Evolutionary conservation across 495 filamentous ascomycete genomes (phyloP).

Genomic region (Neurospora sp.): DNA sequence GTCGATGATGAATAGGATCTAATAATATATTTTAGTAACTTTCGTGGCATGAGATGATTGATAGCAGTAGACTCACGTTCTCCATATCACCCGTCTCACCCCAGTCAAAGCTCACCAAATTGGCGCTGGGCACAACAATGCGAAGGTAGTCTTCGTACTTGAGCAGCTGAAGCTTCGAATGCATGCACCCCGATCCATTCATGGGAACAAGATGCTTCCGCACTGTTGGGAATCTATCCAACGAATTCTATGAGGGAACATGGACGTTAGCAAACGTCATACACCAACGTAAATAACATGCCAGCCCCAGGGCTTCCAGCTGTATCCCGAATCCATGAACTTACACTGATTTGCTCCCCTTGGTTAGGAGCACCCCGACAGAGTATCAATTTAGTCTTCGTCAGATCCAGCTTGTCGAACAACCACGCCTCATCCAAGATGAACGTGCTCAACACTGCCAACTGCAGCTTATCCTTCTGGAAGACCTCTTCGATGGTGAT

Average conservation of each 20-base stretch:
- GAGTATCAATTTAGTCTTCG: slow-evolving; percentile 31
- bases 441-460: slow-evolving; percentile 79
- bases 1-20: slow-evolving; percentile 77
- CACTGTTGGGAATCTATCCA: background rate
- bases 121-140: slow-evolving; percentile 71
- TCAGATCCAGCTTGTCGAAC: slow-evolving; percentile 30
- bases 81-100: slow-evolving; percentile 74
- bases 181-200: slow-evolving; percentile 52
- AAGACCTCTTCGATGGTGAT: slow-evolving; percentile 89
- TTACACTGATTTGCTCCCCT: background rate
- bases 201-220: slow-evolving; percentile 28
- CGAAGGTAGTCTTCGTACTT: slow-evolving; percentile 60
- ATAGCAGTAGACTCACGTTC: slow-evolving; percentile 40
- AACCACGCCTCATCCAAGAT: slow-evolving; percentile 61
- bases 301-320: background rate
- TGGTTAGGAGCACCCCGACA: background rate
- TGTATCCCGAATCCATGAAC: background rate
- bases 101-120: slow-evolving; percentile 75
- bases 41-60: background rate
- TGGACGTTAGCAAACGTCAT: background rate
- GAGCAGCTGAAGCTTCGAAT: slow-evolving; percentile 80
- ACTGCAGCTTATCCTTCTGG: slow-evolving; percentile 54
- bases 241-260: background rate
- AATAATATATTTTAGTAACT: background rate
- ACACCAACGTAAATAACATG: background rate